phyloP scores from a whole-genome alignment of 257 asterid genomes.

The Solanum sejunctum region DNA sequence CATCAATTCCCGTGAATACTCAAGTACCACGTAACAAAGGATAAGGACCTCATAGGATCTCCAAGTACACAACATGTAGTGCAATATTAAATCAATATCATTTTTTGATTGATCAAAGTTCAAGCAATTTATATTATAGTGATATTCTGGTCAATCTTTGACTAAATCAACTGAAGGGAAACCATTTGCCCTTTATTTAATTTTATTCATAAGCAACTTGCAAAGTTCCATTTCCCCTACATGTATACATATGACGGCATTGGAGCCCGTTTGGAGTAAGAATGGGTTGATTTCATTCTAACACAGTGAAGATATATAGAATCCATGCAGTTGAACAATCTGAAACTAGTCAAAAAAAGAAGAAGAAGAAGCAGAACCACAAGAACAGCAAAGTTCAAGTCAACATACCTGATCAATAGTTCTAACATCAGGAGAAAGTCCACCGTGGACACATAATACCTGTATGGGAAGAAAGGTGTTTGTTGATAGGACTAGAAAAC shows the following conservation, averaged over 20 bases:
- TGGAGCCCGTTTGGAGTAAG: background rate
- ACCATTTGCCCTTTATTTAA: background rate
- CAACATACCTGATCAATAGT: conserved; percentile 80
- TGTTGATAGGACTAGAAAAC: background rate
- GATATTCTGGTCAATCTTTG: background rate
- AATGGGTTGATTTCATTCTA: background rate
- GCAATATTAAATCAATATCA: background rate
- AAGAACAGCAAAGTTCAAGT: background rate
- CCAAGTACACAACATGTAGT: background rate
- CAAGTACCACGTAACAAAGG: background rate
- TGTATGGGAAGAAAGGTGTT: conserved; percentile 13
- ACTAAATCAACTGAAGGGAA: background rate
- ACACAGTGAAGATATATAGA: background rate
- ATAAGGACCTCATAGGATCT: background rate
- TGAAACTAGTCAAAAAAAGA: background rate
- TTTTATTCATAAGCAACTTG: background rate
- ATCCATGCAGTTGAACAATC: background rate
- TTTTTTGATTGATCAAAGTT: background rate
- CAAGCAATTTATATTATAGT: background rate
- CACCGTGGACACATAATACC: conserved; percentile 99
- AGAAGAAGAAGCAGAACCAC: background rate
- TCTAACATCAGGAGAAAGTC: conserved; percentile 95
- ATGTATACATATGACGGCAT: background rate
- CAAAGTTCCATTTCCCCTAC: background rate
- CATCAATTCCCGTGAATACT: background rate